A percentile compares a stretch with the other conserved stretches of the same genome.
Conservation (phyloP, 1,284 basidiomycete genomes). For the Athelia psychrophila region DNA sequence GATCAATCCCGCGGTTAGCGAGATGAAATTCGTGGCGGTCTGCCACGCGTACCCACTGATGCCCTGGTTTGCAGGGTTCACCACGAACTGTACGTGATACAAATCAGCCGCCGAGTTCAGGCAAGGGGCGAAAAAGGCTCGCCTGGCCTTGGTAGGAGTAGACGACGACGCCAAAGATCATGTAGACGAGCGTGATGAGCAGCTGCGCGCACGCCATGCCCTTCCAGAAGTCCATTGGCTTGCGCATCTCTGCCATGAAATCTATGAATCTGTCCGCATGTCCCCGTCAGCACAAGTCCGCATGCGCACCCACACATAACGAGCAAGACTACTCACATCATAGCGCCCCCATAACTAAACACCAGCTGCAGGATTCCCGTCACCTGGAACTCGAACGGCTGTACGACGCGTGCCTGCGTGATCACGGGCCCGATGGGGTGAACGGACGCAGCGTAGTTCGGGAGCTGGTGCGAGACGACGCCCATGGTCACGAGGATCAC, state of each 20-base stretch:
- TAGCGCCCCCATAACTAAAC: neutral
- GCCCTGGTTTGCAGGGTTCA: conserved; percentile 60
- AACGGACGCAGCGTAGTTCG: conserved; percentile 51
- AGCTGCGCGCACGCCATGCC: conserved; percentile 56
- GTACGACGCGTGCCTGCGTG: conserved; percentile 37
- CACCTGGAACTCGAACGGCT: conserved; percentile 43
- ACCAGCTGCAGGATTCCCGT: conserved; percentile 65
- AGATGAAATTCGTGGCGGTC: conserved; percentile 39
- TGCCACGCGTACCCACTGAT: conserved; percentile 44
- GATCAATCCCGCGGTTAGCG: conserved; percentile 47
- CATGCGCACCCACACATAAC: no score
- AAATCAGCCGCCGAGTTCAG: neutral
- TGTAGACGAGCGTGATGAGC: conserved; percentile 54
- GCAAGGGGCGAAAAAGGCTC: neutral
- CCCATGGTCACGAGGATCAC: conserved; percentile 60
- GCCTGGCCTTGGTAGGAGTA: conserved; percentile 61
- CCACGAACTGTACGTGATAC: conserved; percentile 33
- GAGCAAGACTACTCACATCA: no score
- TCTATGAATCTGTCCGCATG: conserved; percentile 38
- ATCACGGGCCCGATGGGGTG: conserved; percentile 37
- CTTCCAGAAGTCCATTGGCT: conserved; percentile 74
- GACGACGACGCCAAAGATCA: conserved; percentile 50
- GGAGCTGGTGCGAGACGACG: conserved; percentile 52
- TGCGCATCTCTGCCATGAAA: conserved; percentile 69
- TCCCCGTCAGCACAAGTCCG: conserved; percentile 2